These are phyloP conservation scores for Saxophila tyrrhenica DNA, from an alignment of 495 filamentous ascomycete species.

Conservation along the genomic window DNA sequence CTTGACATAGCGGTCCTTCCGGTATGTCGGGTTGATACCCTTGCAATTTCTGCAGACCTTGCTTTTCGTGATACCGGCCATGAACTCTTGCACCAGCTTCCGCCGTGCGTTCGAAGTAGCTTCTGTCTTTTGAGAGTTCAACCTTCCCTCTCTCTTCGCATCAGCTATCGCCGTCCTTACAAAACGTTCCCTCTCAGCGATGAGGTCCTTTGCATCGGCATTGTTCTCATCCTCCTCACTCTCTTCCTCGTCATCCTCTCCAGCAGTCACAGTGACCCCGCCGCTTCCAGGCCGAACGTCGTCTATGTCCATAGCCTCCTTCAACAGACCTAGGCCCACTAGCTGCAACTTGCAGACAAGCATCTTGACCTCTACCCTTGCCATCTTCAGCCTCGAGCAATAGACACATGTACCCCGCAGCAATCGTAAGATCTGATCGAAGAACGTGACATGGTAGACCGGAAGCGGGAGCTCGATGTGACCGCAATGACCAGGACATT, in stretches of 20 bases:
- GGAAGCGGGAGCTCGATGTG: constrained; percentile 90
- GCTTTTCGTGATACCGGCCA: constrained; percentile 50
- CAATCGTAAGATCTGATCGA: constrained; percentile 77
- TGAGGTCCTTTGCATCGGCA: constrained; percentile 46
- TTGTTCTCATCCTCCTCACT: constrained; percentile 44
- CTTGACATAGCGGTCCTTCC: constrained; percentile 79
- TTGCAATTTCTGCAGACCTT: constrained; percentile 65
- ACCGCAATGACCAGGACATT: constrained; percentile 83
- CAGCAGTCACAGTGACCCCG: constrained; percentile 23
- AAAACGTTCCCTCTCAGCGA: constrained; percentile 54
- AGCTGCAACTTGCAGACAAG: constrained; percentile 78
- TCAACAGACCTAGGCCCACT: constrained; percentile 70
- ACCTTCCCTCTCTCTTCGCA: constrained; percentile 37
- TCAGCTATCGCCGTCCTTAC: constrained; percentile 54
- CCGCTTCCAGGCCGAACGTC: constrained; percentile 32
- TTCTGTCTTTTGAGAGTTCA: constrained; percentile 61
- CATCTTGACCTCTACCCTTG: constrained; percentile 58
- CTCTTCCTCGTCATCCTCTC: constrained; percentile 38
- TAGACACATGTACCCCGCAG: constrained; percentile 80
- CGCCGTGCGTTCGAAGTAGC: constrained; percentile 65
- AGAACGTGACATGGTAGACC: constrained; percentile 86
- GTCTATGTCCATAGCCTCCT: constrained; percentile 59
- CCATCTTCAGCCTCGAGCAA: constrained; percentile 71
- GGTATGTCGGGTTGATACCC: constrained; percentile 52
- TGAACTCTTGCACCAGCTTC: constrained; percentile 64